Base-by-base conservation (phyloP, 768 basidiomycete genomes). In the Termitomyces sp. region DNA sequence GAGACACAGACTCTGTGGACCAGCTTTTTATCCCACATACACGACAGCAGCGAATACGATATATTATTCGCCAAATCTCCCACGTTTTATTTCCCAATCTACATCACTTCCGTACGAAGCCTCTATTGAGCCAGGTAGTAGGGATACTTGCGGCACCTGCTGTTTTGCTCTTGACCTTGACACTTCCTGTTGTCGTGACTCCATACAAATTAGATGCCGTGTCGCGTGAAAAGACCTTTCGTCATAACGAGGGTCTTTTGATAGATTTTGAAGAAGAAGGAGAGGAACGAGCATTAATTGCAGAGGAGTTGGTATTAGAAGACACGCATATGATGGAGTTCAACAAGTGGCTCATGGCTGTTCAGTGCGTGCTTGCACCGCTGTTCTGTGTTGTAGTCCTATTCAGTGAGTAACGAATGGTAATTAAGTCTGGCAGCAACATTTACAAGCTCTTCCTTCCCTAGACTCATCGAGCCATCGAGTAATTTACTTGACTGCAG, bases 1-100 rank as follows among this genome's bases (percentile, higher is more conserved):
- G 67, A 5, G 77, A 79, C 45, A 71, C 78, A 4, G 83, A 84
- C 17, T 78, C 81, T 6, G 25, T 5, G 20, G 60, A 57, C 34
- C 80, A 83, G 48, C 68, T 73, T 6, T 80, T 73, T 60, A 66
- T 71, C 2, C 79, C 79, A 1, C 77, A 71, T 1, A 74, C 83
- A 8, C 76, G 74, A 42, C 66, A 76, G 32, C 80, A 82, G 66
- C 76, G 81, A 10, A 45, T 74, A 56, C 73, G 63, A 58, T 60
- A 72, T 34, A 68, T 77, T 14, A 60, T 86, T 11, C 69, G 71
- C 3, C 74, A 75, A 47, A 76, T 82, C 0, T 80, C 76, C 57
- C 82, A 90, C 64, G 85, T 86, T 6, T 77, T 98, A 5, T 96
- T 96, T 74, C 96, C 96, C 0, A 91, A 94, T 0, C 75, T 98